Conservation (phyloP, 306 rosid species). For the Dalbergia oliveri region DNA sequence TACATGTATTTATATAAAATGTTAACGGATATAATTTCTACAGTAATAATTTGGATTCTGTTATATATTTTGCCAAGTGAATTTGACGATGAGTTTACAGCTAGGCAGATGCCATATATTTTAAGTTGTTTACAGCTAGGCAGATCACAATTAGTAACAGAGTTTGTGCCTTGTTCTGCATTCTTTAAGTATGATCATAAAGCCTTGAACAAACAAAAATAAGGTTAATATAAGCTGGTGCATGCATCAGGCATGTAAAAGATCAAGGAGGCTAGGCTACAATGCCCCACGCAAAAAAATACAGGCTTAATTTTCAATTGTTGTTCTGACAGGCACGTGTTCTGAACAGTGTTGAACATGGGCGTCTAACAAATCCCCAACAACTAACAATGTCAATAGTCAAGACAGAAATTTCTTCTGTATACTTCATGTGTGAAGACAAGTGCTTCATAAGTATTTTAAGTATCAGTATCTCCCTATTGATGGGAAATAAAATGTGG, state of each 20-base stretch:
- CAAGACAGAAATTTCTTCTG: neutral
- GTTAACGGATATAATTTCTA: too few species aligned
- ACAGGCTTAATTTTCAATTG: neutral
- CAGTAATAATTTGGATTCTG: too few species aligned
- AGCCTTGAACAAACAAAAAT: neutral
- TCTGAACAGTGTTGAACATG: conserved; percentile 13
- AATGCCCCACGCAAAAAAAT: conserved; percentile 20
- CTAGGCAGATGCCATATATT: neutral
- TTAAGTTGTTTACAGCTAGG: too few species aligned
- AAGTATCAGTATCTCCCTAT: too few species aligned
- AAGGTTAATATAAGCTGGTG: conserved; percentile 35
- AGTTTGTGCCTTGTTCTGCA: neutral
- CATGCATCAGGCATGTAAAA: conserved; percentile 28
- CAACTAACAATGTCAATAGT: neutral
- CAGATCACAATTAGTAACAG: too few species aligned
- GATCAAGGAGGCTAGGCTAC: conserved; percentile 26
- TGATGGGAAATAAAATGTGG: too few species aligned
- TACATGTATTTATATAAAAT: too few species aligned
- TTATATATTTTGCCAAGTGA: neutral
- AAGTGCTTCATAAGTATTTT: neutral
- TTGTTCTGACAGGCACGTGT: neutral
- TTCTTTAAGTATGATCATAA: conserved; percentile 18
- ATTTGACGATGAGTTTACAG: conserved; percentile 41
- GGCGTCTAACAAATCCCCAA: conserved; percentile 8
- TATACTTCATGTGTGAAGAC: neutral